Evolutionary conservation across 2,329 filamentous ascomycete genomes (phyloP), one percentile per base, ranked within the genome.

Genomic region (Graphilbum fragrans): DNA sequence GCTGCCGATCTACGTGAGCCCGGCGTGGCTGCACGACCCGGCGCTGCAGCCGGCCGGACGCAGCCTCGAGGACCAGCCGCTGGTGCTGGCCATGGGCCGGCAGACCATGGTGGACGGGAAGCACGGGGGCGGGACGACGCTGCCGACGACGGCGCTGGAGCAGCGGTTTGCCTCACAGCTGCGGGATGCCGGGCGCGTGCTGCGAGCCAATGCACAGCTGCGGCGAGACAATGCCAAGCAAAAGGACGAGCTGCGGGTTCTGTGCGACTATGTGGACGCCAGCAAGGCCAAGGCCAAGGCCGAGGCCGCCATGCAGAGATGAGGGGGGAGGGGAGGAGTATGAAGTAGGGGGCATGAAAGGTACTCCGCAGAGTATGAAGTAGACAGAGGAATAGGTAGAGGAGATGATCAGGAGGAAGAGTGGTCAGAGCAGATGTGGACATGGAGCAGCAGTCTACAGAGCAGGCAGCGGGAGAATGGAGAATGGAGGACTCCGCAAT

Each of bases 1-100:
- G 29, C 60, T 62, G 3, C 68, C 71, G 37, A 56, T 77, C 44
- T 76, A 75, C 50, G 55, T 77, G 8, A 56, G 74, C 22, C 72
- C 72, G 1, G 71, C 65, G 3, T 64, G 64, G 43, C 58, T 62
- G 12, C 54, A 62, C 19, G 69, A 74, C 41, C 66, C 71, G 0
- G 61, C 55, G 18, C 60, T 64, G 7, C 52, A 55, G 43, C 39
- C 41, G 35, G 55, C 63, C 23, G 74, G 69, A 2, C 55, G 59
- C n/a, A 53, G 60, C 41, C 56, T 69, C 20, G 70, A 74, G 53
- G 49, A 49, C 18, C 56, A 56, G 17, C 70, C 70, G 10, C 69
- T 52, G 10, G 51, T 62, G 2, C 54, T 61, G 32, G 46, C 52
- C 21, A 49, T 44, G 23, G 38, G 51, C 5, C 47, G 51, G 42